Evolutionary conservation across 83 land plant genomes (phyloP).

Genomic region (Picea abies): DNA sequence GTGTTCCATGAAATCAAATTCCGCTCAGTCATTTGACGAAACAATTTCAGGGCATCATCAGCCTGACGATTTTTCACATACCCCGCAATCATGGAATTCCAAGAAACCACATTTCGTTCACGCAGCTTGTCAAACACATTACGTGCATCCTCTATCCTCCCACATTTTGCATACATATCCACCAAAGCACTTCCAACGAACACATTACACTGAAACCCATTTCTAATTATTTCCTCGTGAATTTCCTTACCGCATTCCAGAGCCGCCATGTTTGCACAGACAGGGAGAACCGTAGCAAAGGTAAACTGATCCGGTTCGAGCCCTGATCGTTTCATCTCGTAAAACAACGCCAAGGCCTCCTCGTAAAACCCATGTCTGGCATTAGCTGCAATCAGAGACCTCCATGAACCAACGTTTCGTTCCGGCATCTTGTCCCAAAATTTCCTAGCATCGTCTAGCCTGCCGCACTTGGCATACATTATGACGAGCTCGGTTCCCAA

Average conservation of each 20-base stretch:
- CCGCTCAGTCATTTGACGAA: constrained; percentile 31
- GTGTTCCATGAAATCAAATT: constrained; percentile 36
- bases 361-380: neutral
- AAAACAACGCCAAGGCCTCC: neutral
- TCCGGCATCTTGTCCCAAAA: neutral
- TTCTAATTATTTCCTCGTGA: constrained; percentile 32
- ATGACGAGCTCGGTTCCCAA: neutral
- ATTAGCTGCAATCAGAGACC: neutral
- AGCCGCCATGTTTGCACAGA: constrained; percentile 4
- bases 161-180: constrained; percentile 30
- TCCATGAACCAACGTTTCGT: constrained; percentile 3
- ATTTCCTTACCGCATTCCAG: neutral
- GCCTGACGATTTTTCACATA: constrained; percentile 19
- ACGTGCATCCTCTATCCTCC: constrained; percentile 17
- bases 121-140: constrained; percentile 39
- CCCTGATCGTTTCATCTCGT: neutral
- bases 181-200: constrained; percentile 31
- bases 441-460: neutral
- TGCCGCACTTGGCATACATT: neutral
- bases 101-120: constrained; percentile 30
- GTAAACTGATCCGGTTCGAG: neutral
- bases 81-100: constrained; percentile 47
- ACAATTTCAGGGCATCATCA: constrained; percentile 30
- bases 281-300: neutral
- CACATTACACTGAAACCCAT: constrained; percentile 19